Evolutionary conservation across 1,139 yeast species (phyloP).

Genomic region (Suhomyces maxii): DNA sequence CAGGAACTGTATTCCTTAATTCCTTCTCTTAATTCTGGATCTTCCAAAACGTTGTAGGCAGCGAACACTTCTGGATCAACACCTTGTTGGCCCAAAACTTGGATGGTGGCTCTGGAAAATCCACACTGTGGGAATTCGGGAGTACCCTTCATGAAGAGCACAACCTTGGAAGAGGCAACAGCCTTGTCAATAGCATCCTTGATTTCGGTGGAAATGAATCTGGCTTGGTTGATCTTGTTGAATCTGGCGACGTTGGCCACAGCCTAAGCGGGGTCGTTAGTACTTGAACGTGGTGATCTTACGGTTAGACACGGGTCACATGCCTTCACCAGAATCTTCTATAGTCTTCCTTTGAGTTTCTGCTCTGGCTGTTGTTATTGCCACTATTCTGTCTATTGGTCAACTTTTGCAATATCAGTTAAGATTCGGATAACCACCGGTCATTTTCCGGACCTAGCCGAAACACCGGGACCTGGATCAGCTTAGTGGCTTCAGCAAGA

Average conservation of each 20-base stretch:
- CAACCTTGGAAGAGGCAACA: conserved; percentile 86
- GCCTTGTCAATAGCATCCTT: conserved; percentile 83
- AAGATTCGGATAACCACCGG: no score
- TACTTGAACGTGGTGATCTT: not conserved
- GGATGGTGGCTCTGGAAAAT: conserved; percentile 92
- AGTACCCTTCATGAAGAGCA: conserved; percentile 92
- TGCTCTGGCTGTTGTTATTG: not conserved
- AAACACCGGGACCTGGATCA: not conserved
- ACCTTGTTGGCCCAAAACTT: conserved; percentile 92
- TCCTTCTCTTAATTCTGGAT: conserved; percentile 86
- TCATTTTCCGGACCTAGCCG: no score
- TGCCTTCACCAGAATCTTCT: no score
- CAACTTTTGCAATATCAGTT: no score
- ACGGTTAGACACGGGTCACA: not conserved
- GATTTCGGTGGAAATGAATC: conserved; percentile 77
- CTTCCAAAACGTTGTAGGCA: conserved; percentile 95
- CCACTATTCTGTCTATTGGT: no score
- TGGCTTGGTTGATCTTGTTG: conserved; percentile 16
- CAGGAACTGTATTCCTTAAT: conserved; percentile 93
- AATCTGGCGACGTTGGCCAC: conserved; percentile 8
- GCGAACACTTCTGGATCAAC: conserved; percentile 96
- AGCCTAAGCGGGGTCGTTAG: conserved; percentile 9
- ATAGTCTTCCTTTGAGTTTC: not conserved
- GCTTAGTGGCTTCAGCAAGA: not conserved
- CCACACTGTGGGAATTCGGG: conserved; percentile 99